phyloP scores from a whole-genome alignment of 345 rosid genomes.

The Camelina neglecta region DNA sequence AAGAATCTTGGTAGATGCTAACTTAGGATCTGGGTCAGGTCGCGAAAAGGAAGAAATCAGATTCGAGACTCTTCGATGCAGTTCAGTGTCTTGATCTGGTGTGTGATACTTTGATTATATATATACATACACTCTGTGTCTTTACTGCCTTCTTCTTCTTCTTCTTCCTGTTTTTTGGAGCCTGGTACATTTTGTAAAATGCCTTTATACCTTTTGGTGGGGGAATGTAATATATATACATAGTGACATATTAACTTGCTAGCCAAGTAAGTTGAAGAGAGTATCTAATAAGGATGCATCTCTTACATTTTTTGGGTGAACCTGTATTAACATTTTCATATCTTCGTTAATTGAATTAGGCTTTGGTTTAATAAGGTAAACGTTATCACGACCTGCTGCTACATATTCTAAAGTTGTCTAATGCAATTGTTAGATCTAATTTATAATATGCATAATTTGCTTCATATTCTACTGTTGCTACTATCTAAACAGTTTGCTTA shows the following conservation, averaged over 20 bases:
- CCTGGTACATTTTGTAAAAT: conserved; percentile 19
- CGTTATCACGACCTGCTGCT: background rate
- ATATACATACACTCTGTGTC: background rate
- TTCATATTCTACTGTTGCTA: background rate
- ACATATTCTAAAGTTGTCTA: background rate
- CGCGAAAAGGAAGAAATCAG: conserved; percentile 9
- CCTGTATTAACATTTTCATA: background rate
- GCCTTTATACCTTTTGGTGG: conserved; percentile 7
- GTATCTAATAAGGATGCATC: conserved; percentile 14
- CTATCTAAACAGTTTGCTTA: too few species aligned
- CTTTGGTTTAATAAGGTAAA: background rate
- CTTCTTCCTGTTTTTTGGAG: background rate
- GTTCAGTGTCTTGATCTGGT: conserved; percentile 35
- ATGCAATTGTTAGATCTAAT: background rate
- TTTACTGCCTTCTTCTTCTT: background rate
- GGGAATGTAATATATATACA: conserved; percentile 20
- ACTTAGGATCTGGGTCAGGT: conserved; percentile 14
- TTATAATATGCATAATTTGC: background rate
- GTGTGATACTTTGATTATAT: conserved; percentile 32
- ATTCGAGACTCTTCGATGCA: conserved; percentile 8
- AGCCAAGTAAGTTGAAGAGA: conserved; percentile 33
- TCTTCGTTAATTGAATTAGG: conserved; percentile 1
- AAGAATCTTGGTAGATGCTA: conserved; percentile 12
- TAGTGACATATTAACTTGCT: conserved; percentile 23
- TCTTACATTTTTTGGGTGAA: conserved; percentile 29